Percentiles rank a stretch among this genome's conserved stretches.
Evolutionary conservation across 2,329 filamentous ascomycete genomes (phyloP).

Genomic region (Penicillium vulpinum): DNA sequence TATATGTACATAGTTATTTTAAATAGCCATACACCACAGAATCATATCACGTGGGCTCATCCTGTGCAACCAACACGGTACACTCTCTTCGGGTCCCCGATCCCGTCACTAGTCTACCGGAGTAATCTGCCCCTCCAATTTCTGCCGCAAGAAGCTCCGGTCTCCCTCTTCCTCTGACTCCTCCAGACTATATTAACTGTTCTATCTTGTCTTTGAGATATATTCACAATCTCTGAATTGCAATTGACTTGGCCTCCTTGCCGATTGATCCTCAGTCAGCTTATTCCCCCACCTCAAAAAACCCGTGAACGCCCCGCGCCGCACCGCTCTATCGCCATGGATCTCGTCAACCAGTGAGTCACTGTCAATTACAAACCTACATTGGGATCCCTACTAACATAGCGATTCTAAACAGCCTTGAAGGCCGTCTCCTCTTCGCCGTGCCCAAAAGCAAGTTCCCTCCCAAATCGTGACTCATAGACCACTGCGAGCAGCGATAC

Average conservation of each 20-base stretch:
- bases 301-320: conserved; percentile 15
- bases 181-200: conserved; percentile 3
- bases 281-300: neutral
- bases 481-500: conserved; percentile 10
- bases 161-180: conserved; percentile 11
- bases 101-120: conserved; percentile 7
- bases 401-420: conserved; percentile 62
- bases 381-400: conserved; percentile 4
- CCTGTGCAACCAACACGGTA: neutral
- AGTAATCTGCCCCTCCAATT: conserved; percentile 26
- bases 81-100: conserved; percentile 5
- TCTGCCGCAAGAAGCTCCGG: conserved; percentile 20
- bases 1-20: neutral
- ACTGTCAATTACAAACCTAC: conserved; percentile 12
- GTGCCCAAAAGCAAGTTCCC: conserved; percentile 88
- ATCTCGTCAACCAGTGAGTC: conserved; percentile 63
- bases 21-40: neutral
- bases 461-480: conserved; percentile 22
- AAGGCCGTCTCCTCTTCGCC: conserved; percentile 90
- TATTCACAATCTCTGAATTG: neutral
- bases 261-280: neutral
- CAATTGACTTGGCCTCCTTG: conserved; percentile 11
- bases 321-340: conserved; percentile 47
- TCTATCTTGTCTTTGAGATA: neutral
- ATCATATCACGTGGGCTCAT: conserved; percentile 5